These are phyloP conservation scores for Coleophoma cylindrospora DNA, from an alignment of 2,329 filamentous ascomycete species.

Conservation along the genomic window DNA sequence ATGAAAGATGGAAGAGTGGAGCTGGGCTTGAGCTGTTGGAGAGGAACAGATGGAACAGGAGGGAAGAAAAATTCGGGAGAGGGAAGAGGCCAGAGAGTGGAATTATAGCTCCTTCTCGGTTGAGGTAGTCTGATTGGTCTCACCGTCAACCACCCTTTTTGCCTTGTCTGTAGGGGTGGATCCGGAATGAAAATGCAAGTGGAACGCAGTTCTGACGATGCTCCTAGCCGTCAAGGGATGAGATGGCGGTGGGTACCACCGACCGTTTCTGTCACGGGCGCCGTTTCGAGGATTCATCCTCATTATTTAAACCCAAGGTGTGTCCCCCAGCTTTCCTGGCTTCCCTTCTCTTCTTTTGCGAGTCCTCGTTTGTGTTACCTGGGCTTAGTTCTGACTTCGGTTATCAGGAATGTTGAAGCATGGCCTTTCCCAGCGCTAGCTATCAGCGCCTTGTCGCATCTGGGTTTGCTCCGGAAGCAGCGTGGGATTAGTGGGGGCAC, in stretches of 20 bases:
- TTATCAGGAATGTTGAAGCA: not conserved
- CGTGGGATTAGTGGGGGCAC: not conserved
- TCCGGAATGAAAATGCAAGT: not conserved
- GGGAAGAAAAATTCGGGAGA: slow-evolving; percentile 1
- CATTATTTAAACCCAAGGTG: not conserved
- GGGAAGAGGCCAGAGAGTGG: not conserved
- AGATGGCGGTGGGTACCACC: not conserved
- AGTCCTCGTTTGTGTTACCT: not conserved
- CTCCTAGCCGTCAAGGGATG: not conserved
- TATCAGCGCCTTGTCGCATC: not conserved
- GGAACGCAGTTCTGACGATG: not conserved
- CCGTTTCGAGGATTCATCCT: not conserved
- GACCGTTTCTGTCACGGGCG: not conserved
- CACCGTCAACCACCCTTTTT: slow-evolving; percentile 1
- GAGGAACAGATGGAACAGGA: not conserved
- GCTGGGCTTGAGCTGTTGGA: not conserved
- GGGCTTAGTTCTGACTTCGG: not conserved
- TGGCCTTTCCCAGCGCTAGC: not conserved
- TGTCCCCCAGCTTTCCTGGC: not conserved
- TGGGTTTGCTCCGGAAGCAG: not conserved
- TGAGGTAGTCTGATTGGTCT: slow-evolving; percentile 1
- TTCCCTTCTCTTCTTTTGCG: not conserved
- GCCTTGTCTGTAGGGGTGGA: not conserved
- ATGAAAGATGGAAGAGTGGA: slow-evolving; percentile 1
- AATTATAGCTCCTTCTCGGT: not conserved